These are phyloP conservation scores for Gillenia trifoliata DNA, from an alignment of 306 rosid species.

Conservation along the genomic window DNA sequence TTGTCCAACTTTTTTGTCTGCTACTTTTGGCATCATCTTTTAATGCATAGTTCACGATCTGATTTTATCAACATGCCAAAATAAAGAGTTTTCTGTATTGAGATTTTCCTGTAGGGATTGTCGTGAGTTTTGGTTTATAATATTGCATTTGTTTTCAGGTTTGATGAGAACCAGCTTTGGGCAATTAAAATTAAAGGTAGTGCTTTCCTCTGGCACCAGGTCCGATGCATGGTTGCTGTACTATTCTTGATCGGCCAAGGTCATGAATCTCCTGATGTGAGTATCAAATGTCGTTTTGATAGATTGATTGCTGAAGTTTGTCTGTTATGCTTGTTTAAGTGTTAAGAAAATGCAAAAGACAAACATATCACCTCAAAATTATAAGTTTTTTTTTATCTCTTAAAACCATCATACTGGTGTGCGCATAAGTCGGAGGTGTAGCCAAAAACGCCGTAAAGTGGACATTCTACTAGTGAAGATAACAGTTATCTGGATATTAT, in stretches of 20 bases:
- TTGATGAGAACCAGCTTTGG: slow-evolving; percentile 66
- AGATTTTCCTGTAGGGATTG: background rate
- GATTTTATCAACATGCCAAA: background rate
- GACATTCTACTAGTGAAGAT: background rate
- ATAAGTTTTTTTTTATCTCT: background rate
- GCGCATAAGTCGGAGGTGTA: background rate
- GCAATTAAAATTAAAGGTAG: slow-evolving; percentile 68
- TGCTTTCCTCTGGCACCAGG: slow-evolving; percentile 98
- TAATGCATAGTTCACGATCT: background rate
- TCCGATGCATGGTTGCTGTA: slow-evolving; percentile 88
- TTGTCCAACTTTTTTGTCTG: background rate
- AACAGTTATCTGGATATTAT: background rate
- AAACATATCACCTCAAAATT: background rate
- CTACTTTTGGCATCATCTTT: background rate
- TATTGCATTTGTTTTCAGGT: slow-evolving; percentile 44
- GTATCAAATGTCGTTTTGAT: slow-evolving; percentile 27
- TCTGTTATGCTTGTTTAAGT: background rate
- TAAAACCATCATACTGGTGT: background rate
- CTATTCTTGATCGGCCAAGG: slow-evolving; percentile 85
- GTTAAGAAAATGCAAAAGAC: background rate
- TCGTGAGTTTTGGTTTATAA: background rate
- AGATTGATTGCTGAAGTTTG: slow-evolving; percentile 9
- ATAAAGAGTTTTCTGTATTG: background rate
- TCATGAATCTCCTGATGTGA: slow-evolving; percentile 80
- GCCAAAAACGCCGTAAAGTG: background rate